Conservation (phyloP, 352 stramenopile species). For the Achlya hypogyna region DNA sequence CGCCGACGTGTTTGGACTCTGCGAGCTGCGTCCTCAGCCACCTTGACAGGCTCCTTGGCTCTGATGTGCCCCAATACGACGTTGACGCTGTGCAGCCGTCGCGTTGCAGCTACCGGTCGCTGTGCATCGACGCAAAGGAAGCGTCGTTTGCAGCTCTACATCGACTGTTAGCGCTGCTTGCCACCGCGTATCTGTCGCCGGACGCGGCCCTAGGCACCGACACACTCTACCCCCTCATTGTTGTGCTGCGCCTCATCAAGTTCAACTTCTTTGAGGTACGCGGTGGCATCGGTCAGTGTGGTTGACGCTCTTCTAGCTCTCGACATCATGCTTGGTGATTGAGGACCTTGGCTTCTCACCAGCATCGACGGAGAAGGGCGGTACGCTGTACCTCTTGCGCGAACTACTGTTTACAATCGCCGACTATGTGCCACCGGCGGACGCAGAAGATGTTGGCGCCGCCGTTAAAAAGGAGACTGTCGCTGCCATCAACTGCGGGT, state of each 20-base stretch:
- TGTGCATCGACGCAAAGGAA: conserved; percentile 75
- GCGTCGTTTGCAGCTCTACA: conserved; percentile 57
- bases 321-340: conserved; percentile 52
- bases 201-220: background rate
- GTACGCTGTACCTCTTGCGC: conserved; percentile 43
- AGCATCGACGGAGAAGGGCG: conserved; percentile 29
- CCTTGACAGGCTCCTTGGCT: conserved; percentile 65
- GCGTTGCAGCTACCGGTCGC: conserved; percentile 54
- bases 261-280: conserved; percentile 79
- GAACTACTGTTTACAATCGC: conserved; percentile 63
- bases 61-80: conserved; percentile 64
- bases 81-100: conserved; percentile 70
- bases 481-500: conserved; percentile 68
- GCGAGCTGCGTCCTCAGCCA: conserved; percentile 69
- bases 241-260: conserved; percentile 67
- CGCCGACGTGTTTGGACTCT: conserved; percentile 40
- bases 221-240: conserved; percentile 60
- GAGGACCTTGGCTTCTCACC: conserved; percentile 41
- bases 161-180: conserved; percentile 27
- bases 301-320: conserved; percentile 35
- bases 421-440: conserved; percentile 33
- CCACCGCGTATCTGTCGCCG: background rate
- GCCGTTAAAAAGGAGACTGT: conserved; percentile 75
- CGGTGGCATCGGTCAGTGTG: background rate
- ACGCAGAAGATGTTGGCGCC: conserved; percentile 44